Evolutionary conservation across 78 protist species (phyloP).

Genomic region (Dictyostelium intermedium): DNA sequence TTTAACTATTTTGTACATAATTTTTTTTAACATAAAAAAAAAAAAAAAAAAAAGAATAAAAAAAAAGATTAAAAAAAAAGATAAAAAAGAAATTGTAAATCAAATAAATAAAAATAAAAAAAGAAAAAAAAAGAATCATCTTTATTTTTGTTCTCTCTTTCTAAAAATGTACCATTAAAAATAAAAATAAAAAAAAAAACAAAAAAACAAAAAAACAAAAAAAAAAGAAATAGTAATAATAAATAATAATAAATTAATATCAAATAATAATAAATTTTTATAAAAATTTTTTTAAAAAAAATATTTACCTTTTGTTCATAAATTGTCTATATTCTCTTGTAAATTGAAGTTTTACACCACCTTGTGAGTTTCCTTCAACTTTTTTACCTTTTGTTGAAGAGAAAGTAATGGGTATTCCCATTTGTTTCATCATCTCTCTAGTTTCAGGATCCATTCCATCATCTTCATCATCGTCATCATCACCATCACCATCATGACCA

Average conservation of each 20-base stretch:
- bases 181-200: background rate
- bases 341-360: background rate
- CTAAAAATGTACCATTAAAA: background rate
- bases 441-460: conserved; percentile 28
- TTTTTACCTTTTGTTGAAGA: conserved; percentile 21
- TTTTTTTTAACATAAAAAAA: background rate
- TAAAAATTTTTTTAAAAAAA: background rate
- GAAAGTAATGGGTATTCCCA: conserved; percentile 13
- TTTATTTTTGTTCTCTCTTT: conserved; percentile 4
- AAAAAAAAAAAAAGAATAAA: too few relatives aligned
- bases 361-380: conserved; percentile 14
- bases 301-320: conserved; percentile 25
- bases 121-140: background rate
- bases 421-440: conserved; percentile 3
- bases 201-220: too few relatives aligned
- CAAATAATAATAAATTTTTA: background rate
- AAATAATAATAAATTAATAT: background rate
- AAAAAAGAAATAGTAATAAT: too few relatives aligned
- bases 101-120: background rate
- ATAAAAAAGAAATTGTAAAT: background rate
- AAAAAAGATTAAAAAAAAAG: too few relatives aligned
- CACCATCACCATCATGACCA: background rate
- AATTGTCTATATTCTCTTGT: conserved; percentile 33
- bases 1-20: background rate
- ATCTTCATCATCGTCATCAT: background rate